A percentile compares a stretch with the other conserved stretches of the same genome.
These are phyloP conservation scores for Bassia scoparia DNA, from an alignment of 148 eudicot species.

Conservation along the genomic window DNA sequence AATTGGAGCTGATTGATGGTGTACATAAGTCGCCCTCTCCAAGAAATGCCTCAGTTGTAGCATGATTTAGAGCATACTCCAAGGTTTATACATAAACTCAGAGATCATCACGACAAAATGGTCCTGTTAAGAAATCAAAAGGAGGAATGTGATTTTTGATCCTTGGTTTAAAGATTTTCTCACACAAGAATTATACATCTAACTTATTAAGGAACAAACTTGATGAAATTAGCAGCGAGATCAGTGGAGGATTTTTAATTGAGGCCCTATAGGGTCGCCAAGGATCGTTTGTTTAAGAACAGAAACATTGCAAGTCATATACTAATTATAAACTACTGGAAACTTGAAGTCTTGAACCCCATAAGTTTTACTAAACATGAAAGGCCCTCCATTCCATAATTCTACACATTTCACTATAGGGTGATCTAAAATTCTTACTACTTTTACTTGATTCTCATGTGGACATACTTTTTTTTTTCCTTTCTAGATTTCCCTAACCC, in stretches of 20 bases:
- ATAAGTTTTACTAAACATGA: not conserved
- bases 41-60: slow-evolving; percentile 40
- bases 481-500: too few species aligned
- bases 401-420: too few species aligned
- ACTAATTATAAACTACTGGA: not conserved
- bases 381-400: too few species aligned
- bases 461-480: too few species aligned
- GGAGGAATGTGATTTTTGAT: not conserved
- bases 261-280: not conserved
- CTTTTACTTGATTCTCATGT: too few species aligned
- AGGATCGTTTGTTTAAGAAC: not conserved
- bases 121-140: slow-evolving; percentile 44
- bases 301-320: not conserved
- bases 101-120: slow-evolving; percentile 74
- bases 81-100: slow-evolving; percentile 81
- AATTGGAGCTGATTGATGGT: slow-evolving; percentile 80
- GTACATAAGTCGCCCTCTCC: slow-evolving; percentile 65
- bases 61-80: slow-evolving; percentile 66
- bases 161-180: not conserved
- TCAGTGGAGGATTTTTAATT: not conserved
- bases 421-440: too few species aligned
- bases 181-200: not conserved
- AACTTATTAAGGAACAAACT: not conserved
- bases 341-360: not conserved
- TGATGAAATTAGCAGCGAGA: not conserved